phyloP scores from a whole-genome alignment of 176 grass and related monocot genomes.

The Oryza rufipogon region DNA sequence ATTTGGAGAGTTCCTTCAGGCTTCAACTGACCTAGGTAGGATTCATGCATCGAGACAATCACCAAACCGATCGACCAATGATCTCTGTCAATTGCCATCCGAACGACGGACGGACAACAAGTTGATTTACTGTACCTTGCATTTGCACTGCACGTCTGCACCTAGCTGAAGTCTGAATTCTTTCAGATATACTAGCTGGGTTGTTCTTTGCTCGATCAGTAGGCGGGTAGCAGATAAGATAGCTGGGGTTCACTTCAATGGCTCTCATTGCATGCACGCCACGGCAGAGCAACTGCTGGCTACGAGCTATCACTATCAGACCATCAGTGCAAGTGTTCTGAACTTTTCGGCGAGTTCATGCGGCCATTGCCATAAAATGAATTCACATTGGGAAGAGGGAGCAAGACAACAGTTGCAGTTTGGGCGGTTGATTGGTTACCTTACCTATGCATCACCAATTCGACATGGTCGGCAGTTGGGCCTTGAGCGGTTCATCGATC shows the following conservation, averaged over 20 bases:
- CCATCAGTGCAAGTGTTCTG: too few relatives aligned
- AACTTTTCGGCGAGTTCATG: too few relatives aligned
- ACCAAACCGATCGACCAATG: background rate
- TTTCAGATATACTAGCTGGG: background rate
- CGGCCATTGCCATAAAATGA: background rate
- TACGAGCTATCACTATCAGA: too few relatives aligned
- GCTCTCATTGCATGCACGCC: too few relatives aligned
- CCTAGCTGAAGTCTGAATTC: background rate
- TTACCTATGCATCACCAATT: background rate
- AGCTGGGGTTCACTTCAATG: too few relatives aligned
- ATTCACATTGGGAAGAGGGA: conserved; percentile 22
- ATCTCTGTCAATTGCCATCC: background rate
- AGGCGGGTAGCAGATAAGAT: too few relatives aligned
- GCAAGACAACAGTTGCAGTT: background rate
- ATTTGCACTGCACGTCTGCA: background rate
- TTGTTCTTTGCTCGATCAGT: background rate
- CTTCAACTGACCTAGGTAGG: background rate
- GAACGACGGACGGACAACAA: background rate
- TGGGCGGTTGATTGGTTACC: background rate
- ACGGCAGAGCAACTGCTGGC: too few relatives aligned
- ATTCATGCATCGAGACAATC: too few relatives aligned
- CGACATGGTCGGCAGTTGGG: background rate
- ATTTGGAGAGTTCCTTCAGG: too few relatives aligned
- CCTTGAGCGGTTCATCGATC: background rate
- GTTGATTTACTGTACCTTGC: background rate